These are phyloP conservation scores for Rugosomyces carneus DNA, from an alignment of 1,284 basidiomycete genomes.

Conservation along the genomic window DNA sequence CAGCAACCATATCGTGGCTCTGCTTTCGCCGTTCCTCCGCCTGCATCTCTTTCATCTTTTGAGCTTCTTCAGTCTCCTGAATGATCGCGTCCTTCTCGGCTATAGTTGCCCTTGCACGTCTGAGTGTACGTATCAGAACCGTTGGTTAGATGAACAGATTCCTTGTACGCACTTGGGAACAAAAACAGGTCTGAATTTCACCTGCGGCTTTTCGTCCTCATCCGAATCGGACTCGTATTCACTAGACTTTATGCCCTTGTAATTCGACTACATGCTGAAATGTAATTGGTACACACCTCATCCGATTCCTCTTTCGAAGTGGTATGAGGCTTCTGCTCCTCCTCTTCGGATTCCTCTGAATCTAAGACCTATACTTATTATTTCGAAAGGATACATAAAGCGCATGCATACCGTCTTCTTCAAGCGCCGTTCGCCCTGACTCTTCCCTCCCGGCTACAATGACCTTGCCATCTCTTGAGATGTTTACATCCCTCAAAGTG, in stretches of 20 bases:
- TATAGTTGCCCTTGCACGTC: constrained; percentile 67
- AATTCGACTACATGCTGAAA: constrained; percentile 1
- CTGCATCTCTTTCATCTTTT: constrained; percentile 57
- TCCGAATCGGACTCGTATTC: constrained; percentile 73
- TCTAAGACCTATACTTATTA: constrained; percentile 19
- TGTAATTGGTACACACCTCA: constrained; percentile 30
- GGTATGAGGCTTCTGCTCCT: constrained; percentile 27
- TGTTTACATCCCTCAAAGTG: constrained; percentile 66
- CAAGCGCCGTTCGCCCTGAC: constrained; percentile 56
- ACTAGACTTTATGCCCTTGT: constrained; percentile 48
- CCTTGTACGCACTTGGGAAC: constrained; percentile 69
- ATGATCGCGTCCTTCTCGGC: constrained; percentile 56
- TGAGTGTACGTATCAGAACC: constrained; percentile 23
- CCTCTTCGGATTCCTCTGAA: constrained; percentile 40
- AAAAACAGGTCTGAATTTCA: constrained; percentile 82
- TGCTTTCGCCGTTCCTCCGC: constrained; percentile 73
- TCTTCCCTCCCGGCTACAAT: constrained; percentile 71
- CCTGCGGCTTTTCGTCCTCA: constrained; percentile 56
- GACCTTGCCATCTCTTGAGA: constrained; percentile 72
- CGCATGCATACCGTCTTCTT: constrained; percentile 30
- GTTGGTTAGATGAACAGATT: background rate
- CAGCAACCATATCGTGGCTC: constrained; percentile 82
- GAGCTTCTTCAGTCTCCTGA: constrained; percentile 66
- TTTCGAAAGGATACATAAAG: background rate
- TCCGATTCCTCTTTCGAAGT: constrained; percentile 36